Percentiles rank a stretch among this genome's conserved stretches.
phyloP scores from a whole-genome alignment of 371 early-diverging fungal species.

The Saksenaea oblongispora region DNA sequence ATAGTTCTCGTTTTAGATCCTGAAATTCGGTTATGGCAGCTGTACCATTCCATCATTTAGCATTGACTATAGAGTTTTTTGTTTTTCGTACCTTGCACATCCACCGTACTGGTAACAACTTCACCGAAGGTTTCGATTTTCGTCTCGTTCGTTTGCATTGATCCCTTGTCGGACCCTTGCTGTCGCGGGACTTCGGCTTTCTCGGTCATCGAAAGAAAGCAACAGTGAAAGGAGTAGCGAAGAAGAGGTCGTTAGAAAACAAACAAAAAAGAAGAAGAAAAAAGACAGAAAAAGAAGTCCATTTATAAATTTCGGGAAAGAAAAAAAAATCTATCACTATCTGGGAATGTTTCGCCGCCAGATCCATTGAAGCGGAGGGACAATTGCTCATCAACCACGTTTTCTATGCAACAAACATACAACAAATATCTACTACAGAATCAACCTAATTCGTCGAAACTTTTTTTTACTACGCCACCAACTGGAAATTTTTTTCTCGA shows the following conservation, averaged over 20 bases:
- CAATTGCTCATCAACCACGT: neutral
- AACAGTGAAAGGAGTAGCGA: neutral
- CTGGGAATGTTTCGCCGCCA: neutral
- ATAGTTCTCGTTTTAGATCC: slow-evolving; percentile 35
- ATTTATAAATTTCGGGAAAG: neutral
- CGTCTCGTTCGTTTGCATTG: neutral
- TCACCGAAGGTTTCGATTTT: slow-evolving; percentile 12
- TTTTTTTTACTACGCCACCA: neutral
- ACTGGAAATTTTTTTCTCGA: neutral
- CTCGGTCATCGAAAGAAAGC: slow-evolving; percentile 2
- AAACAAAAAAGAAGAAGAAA: neutral
- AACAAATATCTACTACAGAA: neutral
- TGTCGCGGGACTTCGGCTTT: neutral
- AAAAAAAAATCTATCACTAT: neutral
- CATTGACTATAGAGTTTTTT: too few relatives aligned
- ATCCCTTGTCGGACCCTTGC: neutral
- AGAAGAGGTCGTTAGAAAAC: neutral
- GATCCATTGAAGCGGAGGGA: neutral
- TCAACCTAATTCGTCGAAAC: neutral
- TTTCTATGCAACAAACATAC: neutral
- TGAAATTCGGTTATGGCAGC: slow-evolving; percentile 39
- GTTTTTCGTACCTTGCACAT: slow-evolving; percentile 15
- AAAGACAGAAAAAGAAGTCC: neutral
- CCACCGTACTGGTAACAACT: slow-evolving; percentile 12
- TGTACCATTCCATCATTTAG: neutral